Percentiles rank a stretch among this genome's conserved stretches.
Conservation (phyloP, 2,329 filamentous ascomycete species). For the Verticillium isaacii region DNA sequence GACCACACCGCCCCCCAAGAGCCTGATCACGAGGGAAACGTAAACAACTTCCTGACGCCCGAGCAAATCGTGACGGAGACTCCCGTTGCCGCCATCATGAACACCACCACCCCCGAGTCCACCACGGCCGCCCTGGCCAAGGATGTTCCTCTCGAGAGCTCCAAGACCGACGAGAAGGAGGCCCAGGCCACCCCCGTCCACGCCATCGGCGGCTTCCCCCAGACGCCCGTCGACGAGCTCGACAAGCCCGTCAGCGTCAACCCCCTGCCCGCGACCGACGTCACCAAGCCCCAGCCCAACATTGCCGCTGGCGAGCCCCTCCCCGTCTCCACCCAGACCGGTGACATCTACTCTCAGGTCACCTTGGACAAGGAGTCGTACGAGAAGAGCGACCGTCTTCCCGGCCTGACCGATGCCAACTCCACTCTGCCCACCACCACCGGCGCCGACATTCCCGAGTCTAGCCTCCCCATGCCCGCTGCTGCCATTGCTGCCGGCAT, state of each 20-base stretch:
- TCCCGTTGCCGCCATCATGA: slow-evolving; percentile 50
- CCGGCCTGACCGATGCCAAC: slow-evolving; percentile 38
- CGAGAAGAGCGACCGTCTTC: slow-evolving; percentile 67
- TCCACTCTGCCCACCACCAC: slow-evolving; percentile 41
- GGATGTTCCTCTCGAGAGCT: slow-evolving; percentile 30
- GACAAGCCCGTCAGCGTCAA: slow-evolving; percentile 53
- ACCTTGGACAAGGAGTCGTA: slow-evolving; percentile 82
- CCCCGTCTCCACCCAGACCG: slow-evolving; percentile 62
- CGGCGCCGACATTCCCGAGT: slow-evolving; percentile 66
- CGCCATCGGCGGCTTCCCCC: slow-evolving; percentile 49
- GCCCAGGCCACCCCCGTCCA: slow-evolving; percentile 24
- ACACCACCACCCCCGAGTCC: slow-evolving; percentile 63
- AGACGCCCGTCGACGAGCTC: slow-evolving; percentile 56
- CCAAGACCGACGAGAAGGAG: slow-evolving; percentile 5
- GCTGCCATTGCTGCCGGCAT: slow-evolving; percentile 18
- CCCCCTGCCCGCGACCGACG: slow-evolving; percentile 58
- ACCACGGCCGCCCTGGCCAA: slow-evolving; percentile 68
- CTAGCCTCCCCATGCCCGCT: slow-evolving; percentile 63
- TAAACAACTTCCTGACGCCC: slow-evolving; percentile 86
- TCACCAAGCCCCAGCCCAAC: slow-evolving; percentile 72
- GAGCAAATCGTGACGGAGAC: slow-evolving; percentile 57
- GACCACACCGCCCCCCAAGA: slow-evolving; percentile 79
- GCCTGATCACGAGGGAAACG: slow-evolving; percentile 74
- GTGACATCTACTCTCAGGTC: slow-evolving; percentile 67
- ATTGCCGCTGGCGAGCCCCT: slow-evolving; percentile 77